These are phyloP conservation scores for Elsinoe ampelina DNA, from an alignment of 2,329 filamentous ascomycete genomes.

Conservation along the genomic window DNA sequence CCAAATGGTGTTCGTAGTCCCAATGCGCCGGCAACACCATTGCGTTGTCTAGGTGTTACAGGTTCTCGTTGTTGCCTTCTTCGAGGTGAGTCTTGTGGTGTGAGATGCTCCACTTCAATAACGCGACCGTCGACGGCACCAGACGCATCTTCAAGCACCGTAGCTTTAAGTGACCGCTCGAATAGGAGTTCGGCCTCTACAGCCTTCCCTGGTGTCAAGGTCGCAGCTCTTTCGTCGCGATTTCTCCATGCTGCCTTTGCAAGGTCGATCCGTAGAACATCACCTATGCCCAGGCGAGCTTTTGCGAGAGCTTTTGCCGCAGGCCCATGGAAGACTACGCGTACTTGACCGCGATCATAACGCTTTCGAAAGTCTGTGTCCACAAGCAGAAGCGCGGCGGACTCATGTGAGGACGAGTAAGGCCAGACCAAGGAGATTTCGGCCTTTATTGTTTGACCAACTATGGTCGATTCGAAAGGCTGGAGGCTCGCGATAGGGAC, in stretches of 20 bases:
- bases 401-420: constrained; percentile 67
- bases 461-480: constrained; percentile 19
- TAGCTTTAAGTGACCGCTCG: constrained; percentile 28
- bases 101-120: constrained; percentile 16
- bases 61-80: constrained; percentile 11
- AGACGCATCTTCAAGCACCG: constrained; percentile 21
- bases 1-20: constrained; percentile 13
- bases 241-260: constrained; percentile 57
- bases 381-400: constrained; percentile 69
- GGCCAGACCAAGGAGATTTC: constrained; percentile 84
- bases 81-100: constrained; percentile 13
- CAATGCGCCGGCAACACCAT: not conserved
- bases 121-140: constrained; percentile 15
- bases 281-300: constrained; percentile 65
- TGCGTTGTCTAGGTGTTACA: constrained; percentile 18
- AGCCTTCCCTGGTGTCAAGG: constrained; percentile 46
- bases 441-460: constrained; percentile 46
- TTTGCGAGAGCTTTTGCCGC: constrained; percentile 61
- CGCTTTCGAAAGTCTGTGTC: constrained; percentile 78
- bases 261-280: constrained; percentile 61
- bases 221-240: constrained; percentile 43
- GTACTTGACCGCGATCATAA: constrained; percentile 67
- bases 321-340: constrained; percentile 62
- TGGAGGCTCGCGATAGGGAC: constrained; percentile 25
- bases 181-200: constrained; percentile 51